These are phyloP conservation scores for Bidens hawaiensis DNA, from an alignment of 140 eudicot species.

Conservation along the genomic window DNA sequence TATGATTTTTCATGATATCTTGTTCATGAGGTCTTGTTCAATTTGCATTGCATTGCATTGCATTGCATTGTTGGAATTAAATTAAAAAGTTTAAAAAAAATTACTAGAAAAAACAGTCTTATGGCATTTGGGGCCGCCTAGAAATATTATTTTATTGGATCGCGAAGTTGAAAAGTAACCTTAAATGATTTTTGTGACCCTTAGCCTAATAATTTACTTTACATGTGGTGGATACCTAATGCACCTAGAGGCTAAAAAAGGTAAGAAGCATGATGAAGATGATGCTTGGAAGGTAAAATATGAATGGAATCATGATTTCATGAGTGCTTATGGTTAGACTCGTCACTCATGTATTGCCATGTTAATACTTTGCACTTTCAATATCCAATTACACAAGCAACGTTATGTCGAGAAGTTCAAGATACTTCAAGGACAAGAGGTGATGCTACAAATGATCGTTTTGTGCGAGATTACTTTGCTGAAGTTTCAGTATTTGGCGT, in stretches of 20 bases:
- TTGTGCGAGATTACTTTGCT: too few relatives aligned
- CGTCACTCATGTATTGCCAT: neutral
- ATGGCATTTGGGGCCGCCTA: too few relatives aligned
- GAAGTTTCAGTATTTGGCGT: too few relatives aligned
- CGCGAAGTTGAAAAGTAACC: neutral
- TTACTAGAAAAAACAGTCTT: too few relatives aligned
- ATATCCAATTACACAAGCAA: too few relatives aligned
- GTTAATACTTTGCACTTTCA: too few relatives aligned
- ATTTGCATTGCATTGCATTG: too few relatives aligned
- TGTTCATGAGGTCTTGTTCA: neutral
- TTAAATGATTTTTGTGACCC: conserved; percentile 2
- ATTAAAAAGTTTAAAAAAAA: neutral
- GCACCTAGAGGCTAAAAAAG: conserved; percentile 17
- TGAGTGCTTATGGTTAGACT: conserved; percentile 20
- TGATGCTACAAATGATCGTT: too few relatives aligned
- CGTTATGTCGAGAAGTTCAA: too few relatives aligned
- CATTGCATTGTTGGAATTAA: too few relatives aligned
- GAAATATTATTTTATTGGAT: neutral
- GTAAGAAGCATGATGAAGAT: conserved; percentile 16
- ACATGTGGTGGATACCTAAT: conserved; percentile 18
- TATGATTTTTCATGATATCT: neutral
- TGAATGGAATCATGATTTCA: conserved; percentile 14
- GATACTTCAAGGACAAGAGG: too few relatives aligned
- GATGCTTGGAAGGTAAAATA: conserved; percentile 31
- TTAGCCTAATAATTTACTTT: conserved; percentile 4